Percentiles rank a stretch among this genome's conserved stretches.
phyloP scores from a whole-genome alignment of 2,329 filamentous ascomycete species.

The Diaporthe helianthi region DNA sequence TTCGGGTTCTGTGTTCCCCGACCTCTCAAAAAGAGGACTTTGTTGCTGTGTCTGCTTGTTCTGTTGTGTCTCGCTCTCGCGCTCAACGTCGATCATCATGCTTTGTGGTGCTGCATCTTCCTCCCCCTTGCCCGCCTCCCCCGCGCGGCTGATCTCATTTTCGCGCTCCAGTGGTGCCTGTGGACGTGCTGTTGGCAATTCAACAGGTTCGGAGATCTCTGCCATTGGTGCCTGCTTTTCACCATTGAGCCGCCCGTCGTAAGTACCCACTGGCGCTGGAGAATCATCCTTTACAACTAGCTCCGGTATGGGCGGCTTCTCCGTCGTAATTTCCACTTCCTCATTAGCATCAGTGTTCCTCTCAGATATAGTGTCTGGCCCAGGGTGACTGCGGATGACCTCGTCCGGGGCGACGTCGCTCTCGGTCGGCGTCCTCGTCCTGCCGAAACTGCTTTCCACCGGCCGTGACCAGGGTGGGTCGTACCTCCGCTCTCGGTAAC shows the following conservation, averaged over 20 bases:
- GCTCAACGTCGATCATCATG: conserved; percentile 13
- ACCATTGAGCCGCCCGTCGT: neutral
- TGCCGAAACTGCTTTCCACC: conserved; percentile 17
- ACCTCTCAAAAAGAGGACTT: conserved; percentile 35
- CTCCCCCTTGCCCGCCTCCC: conserved; percentile 1
- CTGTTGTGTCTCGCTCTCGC: conserved; percentile 7
- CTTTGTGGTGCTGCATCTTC: conserved; percentile 8
- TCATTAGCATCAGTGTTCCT: neutral
- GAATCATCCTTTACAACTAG: neutral
- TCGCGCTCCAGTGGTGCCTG: neutral
- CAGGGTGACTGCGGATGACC: neutral
- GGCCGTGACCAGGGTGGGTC: conserved; percentile 38
- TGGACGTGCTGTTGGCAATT: neutral
- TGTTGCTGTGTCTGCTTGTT: conserved; percentile 6
- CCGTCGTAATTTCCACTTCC: neutral
- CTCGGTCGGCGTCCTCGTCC: conserved; percentile 47
- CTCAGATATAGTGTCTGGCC: neutral
- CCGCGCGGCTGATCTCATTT: neutral
- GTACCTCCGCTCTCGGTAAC: conserved; percentile 44
- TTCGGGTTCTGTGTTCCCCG: conserved; percentile 36
- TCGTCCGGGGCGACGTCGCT: conserved; percentile 47
- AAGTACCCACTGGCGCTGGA: neutral
- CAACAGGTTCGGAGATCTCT: conserved; percentile 30
- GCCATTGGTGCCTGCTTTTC: neutral
- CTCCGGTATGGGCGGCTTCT: neutral